Conservation (phyloP, 495 filamentous ascomycete genomes). For the Penicillium canescens region DNA sequence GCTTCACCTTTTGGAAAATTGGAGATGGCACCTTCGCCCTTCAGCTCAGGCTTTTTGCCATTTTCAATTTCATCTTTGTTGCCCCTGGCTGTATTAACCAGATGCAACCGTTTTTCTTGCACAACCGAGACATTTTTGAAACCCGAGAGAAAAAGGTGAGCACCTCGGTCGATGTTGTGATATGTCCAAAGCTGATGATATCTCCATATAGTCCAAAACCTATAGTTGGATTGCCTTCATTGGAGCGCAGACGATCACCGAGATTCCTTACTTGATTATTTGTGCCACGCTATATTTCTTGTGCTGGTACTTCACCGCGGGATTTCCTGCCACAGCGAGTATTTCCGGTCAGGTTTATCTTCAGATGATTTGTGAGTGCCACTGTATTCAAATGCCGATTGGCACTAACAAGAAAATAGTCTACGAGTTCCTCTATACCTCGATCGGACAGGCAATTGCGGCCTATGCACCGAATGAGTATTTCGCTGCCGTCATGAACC, state of each 20-base stretch:
- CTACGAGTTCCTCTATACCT: constrained; percentile 49
- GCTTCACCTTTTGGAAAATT: constrained; percentile 49
- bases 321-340: constrained; percentile 42
- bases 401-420: constrained; percentile 24
- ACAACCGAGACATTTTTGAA: constrained; percentile 72
- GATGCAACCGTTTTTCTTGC: constrained; percentile 83
- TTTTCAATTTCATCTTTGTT: constrained; percentile 72
- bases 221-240: constrained; percentile 50
- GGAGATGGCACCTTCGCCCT: constrained; percentile 40
- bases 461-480: constrained; percentile 57
- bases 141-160: constrained; percentile 74
- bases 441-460: constrained; percentile 47
- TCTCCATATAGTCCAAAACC: constrained; percentile 62
- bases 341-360: constrained; percentile 50
- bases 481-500: constrained; percentile 55
- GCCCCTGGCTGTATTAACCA: constrained; percentile 85
- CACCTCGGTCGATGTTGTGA: constrained; percentile 33
- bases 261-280: constrained; percentile 61
- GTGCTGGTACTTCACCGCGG: constrained; percentile 61
- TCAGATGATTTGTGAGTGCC: constrained; percentile 46
- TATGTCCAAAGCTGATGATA: constrained; percentile 53
- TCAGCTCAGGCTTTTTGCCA: constrained; percentile 51
- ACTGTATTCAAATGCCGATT: too few species aligned
- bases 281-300: constrained; percentile 57
- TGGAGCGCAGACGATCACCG: constrained; percentile 49